Base-by-base conservation (phyloP, 805 yeast species). In the Cyberlindnera mississippiensis region DNA sequence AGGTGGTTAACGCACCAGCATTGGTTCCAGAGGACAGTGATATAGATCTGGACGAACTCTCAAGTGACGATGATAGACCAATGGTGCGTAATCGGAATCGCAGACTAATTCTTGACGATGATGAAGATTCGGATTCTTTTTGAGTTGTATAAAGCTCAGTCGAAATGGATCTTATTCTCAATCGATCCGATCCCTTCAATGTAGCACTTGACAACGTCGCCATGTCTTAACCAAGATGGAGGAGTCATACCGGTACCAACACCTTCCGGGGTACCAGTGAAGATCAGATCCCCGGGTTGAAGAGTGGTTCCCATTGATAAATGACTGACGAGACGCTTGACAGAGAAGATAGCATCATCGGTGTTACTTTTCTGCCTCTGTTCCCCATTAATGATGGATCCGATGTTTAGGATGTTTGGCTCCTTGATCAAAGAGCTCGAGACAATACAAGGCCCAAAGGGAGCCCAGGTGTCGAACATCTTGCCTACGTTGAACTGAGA, bases 211-310 rank as follows among this genome's bases (percentile, higher is more conserved):
- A 71, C 68, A 2, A 56, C 60, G 48, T 75, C 79, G 9, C 72
- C 73, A 46, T 75, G 55, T 40, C 58, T 53, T 26, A 75, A 58
- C 67, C 70, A 75, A 49, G 52, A 60, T 28, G 67, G 57, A 24
- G 63, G 68, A 15, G 69, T 69, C 35, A 56, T 49, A 5, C 79
- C 79, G 55, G 67, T 61, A 6, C 77, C 81, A 9, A 72, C 78
- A 19, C 81, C 81, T 14, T 69, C 59, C 9, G 81, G 81, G 6
- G 82, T 76, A 5, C 82, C 82, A 42, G 78, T 75, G 52, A 73
- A 70, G 40, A 76, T 71, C 18, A 76, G 46, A 50, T 73, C 78
- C 32, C 82, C 82, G 1, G 79, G 78, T 37, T 60, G 55, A 28
- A 76, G 63, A 0, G 81, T 76, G 4, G 75, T 62, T 9, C 79